Percentiles rank a stretch among this genome's conserved stretches.
Conservation (phyloP, 108 stramenopile genomes). For the Discostella pseudostelligera region DNA sequence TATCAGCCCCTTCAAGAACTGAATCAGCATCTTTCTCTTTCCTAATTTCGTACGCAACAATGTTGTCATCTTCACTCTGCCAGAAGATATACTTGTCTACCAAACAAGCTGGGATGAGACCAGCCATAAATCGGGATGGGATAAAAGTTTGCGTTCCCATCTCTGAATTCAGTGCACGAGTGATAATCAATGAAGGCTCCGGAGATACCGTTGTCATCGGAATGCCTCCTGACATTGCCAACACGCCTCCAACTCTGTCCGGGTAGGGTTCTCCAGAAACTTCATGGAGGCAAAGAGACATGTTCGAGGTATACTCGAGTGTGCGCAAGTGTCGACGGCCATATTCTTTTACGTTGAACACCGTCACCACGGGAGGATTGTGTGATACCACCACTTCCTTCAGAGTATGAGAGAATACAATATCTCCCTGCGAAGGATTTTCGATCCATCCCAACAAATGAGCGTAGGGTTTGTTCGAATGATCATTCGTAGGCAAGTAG, state of each 20-base stretch:
- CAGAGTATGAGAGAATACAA: constrained; percentile 73
- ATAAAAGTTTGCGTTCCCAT: constrained; percentile 87
- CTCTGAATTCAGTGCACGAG: constrained; percentile 75
- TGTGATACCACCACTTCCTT: constrained; percentile 96
- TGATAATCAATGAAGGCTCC: constrained; percentile 80
- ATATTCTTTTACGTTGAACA: constrained; percentile 95
- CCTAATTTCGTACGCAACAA: constrained; percentile 83
- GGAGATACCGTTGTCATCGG: constrained; percentile 86
- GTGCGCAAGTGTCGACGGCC: constrained; percentile 94
- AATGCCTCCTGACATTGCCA: constrained; percentile 84
- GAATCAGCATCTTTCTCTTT: constrained; percentile 56
- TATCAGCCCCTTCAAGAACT: constrained; percentile 46
- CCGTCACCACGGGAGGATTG: constrained; percentile 89
- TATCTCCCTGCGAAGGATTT: constrained; percentile 60
- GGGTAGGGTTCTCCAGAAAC: constrained; percentile 91
- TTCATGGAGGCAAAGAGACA: constrained; percentile 87
- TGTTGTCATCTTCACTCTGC: constrained; percentile 93
- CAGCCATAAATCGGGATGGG: constrained; percentile 87
- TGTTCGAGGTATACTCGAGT: constrained; percentile 91
- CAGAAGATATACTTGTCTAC: constrained; percentile 95
- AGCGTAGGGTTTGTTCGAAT: constrained; percentile 80
- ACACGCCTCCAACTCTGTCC: constrained; percentile 80
- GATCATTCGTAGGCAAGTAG: constrained; percentile 83
- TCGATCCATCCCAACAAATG: constrained; percentile 88
- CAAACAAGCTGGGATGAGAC: constrained; percentile 89